Evolutionary conservation across 2,329 filamentous ascomycete species (phyloP).

Genomic region (Bipolaris bicolor): DNA sequence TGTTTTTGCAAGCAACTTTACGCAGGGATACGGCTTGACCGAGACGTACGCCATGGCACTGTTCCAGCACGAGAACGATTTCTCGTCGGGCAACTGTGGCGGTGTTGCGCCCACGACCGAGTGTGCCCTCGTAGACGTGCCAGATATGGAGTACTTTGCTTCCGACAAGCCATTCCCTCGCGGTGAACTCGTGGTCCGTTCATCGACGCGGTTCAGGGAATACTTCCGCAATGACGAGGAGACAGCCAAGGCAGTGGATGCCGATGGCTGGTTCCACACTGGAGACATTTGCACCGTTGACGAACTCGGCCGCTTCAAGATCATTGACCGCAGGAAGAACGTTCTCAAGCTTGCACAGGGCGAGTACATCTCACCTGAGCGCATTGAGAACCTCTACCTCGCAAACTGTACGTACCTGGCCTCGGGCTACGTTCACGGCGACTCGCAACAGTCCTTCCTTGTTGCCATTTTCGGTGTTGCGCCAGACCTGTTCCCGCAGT

Average conservation of each 20-base stretch:
- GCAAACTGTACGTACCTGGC: conserved; percentile 79
- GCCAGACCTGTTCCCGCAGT: conserved; percentile 80
- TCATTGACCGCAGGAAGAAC: conserved; percentile 98
- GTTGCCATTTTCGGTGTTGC: conserved; percentile 90
- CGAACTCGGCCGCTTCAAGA: conserved; percentile 82
- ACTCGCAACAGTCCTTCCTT: conserved; percentile 78
- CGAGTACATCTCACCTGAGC: conserved; percentile 97
- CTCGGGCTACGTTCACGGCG: conserved; percentile 89
- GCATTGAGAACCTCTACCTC: conserved; percentile 92
- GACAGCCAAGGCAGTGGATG: conserved; percentile 79
- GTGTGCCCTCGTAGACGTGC: conserved; percentile 81
- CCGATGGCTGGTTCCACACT: conserved; percentile 96
- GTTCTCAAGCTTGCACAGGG: conserved; percentile 98
- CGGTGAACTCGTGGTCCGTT: conserved; percentile 85
- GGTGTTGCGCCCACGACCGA: conserved; percentile 71
- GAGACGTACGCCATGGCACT: conserved; percentile 84
- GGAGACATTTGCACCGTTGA: conserved; percentile 91
- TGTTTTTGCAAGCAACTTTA: conserved; percentile 77
- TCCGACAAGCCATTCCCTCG: conserved; percentile 89
- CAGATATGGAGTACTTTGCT: conserved; percentile 90
- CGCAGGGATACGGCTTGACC: conserved; percentile 91
- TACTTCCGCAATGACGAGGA: conserved; percentile 92
- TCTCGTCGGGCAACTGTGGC: conserved; percentile 81
- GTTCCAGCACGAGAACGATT: conserved; percentile 73
- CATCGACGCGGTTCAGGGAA: conserved; percentile 78